Evolutionary conservation across 1,139 yeast species (phyloP), one percentile per base, ranked within the genome.

Genomic region (Pneumocystis wakefieldiae): DNA sequence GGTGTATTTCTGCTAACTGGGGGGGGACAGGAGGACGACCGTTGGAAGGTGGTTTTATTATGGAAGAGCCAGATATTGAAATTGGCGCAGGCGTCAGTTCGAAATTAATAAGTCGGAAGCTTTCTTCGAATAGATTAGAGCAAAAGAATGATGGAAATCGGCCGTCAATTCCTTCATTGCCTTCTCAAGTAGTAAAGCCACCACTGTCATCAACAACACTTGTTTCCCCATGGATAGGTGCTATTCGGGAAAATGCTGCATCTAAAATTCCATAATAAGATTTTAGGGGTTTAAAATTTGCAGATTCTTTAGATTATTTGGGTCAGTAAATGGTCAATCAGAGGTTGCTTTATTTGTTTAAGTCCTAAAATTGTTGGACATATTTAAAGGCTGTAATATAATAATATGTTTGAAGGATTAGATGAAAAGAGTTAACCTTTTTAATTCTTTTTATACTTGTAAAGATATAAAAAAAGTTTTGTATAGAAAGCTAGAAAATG

Each of bases 21-120:
- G 98, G 98, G 69, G 98, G 98, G 69, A 87, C 97, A 62, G 95
- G 94, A 62, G 97, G 96, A 28, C 82, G 80, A 71, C 91, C 92
- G n/a, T 76, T 92, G 67, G 83, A 78, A 67, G 80, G 88, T 65
- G 96, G 96, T 62, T 77, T 89, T 73, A 89, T 86, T 36, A 83
- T 92, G 71, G 98, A 92, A 74, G 98, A 92, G 74, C 98, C 98
- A 1, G 98, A 92, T 76, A 92, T 92, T 70, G 96, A 90, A 73
- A 87, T 92, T 63, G 97, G 97, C 62, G 84, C 90, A 61, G 97
- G 97, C 67, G 87, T 90, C 59, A 87, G 96, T 0, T 88, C 97
- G 2, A 91, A 91, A 75, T 92, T 96, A 35, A 89, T 15, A 12
- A 19, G n/a, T 37, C 28, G n/a, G 28, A 28, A 38, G 37, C 48